Conservation (phyloP, 2,329 filamentous ascomycete genomes). For the Calonectria pseudoturangicola region DNA sequence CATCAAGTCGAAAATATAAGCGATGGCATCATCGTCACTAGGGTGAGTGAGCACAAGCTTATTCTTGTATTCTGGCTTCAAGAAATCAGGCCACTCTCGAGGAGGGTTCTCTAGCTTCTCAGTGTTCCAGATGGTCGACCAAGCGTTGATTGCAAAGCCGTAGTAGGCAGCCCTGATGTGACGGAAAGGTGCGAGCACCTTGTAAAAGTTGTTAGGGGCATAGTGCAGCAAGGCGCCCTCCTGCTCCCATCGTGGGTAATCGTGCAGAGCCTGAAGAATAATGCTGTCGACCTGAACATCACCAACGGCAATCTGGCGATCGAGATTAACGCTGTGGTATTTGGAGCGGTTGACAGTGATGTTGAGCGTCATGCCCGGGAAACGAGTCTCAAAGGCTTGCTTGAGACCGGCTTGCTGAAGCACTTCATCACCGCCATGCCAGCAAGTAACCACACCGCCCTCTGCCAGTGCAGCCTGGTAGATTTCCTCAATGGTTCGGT, state of each 20-base stretch:
- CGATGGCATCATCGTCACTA: conserved; percentile 24
- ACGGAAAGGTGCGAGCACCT: conserved; percentile 15
- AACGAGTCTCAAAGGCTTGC: conserved; percentile 11
- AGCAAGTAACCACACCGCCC: background rate
- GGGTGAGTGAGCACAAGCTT: conserved; percentile 22
- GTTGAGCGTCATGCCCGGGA: conserved; percentile 8
- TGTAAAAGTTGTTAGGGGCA: conserved; percentile 8
- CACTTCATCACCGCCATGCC: conserved; percentile 7
- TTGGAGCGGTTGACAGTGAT: conserved; percentile 11
- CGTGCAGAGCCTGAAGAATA: conserved; percentile 1
- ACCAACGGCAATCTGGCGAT: background rate
- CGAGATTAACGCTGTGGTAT: conserved; percentile 16
- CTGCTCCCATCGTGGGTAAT: conserved; percentile 13
- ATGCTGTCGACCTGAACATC: conserved; percentile 14
- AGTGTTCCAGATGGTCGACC: conserved; percentile 16
- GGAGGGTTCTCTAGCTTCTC: conserved; percentile 9
- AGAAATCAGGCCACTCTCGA: conserved; percentile 23
- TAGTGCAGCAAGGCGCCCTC: conserved; percentile 6
- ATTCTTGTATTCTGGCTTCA: conserved; percentile 27
- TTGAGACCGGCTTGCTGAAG: conserved; percentile 7
- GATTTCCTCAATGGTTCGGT: conserved; percentile 15
- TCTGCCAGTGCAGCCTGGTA: conserved; percentile 8
- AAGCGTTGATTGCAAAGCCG: conserved; percentile 8
- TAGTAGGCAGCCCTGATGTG: conserved; percentile 13
- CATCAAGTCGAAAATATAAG: conserved; percentile 12